These are phyloP conservation scores for Myriosclerotinia duriaeana DNA, from an alignment of 2,329 filamentous ascomycete genomes.

Conservation along the genomic window DNA sequence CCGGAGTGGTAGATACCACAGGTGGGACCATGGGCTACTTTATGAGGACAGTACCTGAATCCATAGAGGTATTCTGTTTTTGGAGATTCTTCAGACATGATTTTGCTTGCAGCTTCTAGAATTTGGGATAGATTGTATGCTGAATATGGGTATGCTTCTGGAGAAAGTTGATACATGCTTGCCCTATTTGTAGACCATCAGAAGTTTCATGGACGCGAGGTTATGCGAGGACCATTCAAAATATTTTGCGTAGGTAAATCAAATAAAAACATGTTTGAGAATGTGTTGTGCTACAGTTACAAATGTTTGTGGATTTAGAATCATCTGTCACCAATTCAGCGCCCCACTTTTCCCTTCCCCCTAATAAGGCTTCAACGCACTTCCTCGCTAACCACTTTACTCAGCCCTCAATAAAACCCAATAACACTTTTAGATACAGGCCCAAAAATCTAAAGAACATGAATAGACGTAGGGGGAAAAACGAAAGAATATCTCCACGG, in stretches of 20 bases:
- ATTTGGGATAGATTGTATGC: not conserved
- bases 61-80: not conserved
- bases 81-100: not conserved
- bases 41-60: not conserved
- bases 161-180: not conserved
- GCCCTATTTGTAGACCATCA: not conserved
- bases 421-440: no score
- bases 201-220: no score
- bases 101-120: not conserved
- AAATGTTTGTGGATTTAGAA: not conserved
- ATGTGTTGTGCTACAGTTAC: not conserved
- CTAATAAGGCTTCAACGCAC: not conserved
- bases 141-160: not conserved
- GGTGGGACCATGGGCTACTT: not conserved
- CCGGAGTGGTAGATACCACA: slow-evolving; percentile 1
- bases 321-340: not conserved
- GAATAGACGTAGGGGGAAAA: no score
- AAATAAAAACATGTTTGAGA: not conserved
- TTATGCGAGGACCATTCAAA: not conserved
- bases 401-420: no score
- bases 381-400: not conserved
- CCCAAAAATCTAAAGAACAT: no score
- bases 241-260: not conserved
- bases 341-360: not conserved
- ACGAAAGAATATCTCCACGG: no score